Percentiles rank a stretch among this genome's conserved stretches.
Conservation (phyloP, 2,329 filamentous ascomycete genomes). For the Didymella pomorum region DNA sequence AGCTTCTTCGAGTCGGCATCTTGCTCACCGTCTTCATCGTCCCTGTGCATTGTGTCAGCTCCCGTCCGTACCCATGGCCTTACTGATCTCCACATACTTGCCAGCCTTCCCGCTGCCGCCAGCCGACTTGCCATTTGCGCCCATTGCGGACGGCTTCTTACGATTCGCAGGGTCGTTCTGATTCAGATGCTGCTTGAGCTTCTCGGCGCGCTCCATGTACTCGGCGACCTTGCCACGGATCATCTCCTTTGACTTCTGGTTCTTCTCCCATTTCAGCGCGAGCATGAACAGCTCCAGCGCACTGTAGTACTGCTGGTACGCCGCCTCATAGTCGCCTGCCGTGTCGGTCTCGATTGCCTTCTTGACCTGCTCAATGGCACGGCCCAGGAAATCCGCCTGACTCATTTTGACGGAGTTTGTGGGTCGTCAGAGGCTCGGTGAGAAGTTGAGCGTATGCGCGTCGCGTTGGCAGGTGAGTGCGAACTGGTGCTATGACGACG, state of each 20-base stretch:
- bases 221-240: conserved; percentile 93
- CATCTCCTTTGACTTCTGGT: conserved; percentile 95
- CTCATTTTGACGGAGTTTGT: conserved; percentile 68
- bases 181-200: conserved; percentile 89
- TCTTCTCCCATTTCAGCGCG: conserved; percentile 99
- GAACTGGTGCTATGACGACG: conserved; percentile 20
- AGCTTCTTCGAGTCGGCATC: conserved; percentile 97
- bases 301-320: conserved; percentile 94
- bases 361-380: conserved; percentile 95
- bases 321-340: conserved; percentile 94
- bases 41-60: conserved; percentile 46
- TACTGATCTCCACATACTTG: conserved; percentile 52
- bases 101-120: conserved; percentile 67
- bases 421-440: neutral
- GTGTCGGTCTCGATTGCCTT: conserved; percentile 98
- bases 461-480: conserved; percentile 17
- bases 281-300: conserved; percentile 97
- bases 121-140: conserved; percentile 72
- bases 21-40: conserved; percentile 64
- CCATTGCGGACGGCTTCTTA: conserved; percentile 75
- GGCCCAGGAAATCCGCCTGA: conserved; percentile 94
- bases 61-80: neutral
- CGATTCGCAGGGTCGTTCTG: conserved; percentile 72
- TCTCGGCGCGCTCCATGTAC: conserved; percentile 99
- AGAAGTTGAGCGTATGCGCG: conserved; percentile 22